Conservation (phyloP, 352 stramenopile genomes). For the Blastocystis sp. region DNA sequence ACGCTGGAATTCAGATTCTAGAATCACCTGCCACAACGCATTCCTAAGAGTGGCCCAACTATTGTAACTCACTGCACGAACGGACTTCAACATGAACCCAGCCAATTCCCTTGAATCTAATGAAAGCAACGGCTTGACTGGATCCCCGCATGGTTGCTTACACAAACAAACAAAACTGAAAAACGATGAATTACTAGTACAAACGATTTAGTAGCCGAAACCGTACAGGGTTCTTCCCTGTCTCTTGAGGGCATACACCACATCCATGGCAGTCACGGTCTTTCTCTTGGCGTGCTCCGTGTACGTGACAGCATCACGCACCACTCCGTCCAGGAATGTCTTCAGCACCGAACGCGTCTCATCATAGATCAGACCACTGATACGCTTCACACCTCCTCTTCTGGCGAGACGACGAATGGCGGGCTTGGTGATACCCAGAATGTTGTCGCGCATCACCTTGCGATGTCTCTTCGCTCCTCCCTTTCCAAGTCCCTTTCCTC, state of each 20-base stretch:
- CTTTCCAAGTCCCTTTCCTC: conserved; percentile 74
- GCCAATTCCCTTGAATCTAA: no score
- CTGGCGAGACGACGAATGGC: conserved; percentile 64
- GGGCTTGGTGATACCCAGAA: conserved; percentile 90
- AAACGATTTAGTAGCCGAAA: conserved; percentile 66
- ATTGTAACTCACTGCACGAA: no score
- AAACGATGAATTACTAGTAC: conserved; percentile 52
- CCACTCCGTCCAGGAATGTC: conserved; percentile 96
- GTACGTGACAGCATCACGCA: conserved; percentile 86
- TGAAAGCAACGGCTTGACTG: no score
- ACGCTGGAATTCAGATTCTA: no score
- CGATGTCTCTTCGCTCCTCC: conserved; percentile 86
- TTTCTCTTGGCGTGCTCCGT: conserved; percentile 86
- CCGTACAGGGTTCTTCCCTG: conserved; percentile 85
- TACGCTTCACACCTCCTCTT: conserved; percentile 63
- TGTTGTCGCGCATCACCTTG: conserved; percentile 91
- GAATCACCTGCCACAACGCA: no score
- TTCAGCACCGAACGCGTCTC: conserved; percentile 70
- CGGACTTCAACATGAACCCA: no score
- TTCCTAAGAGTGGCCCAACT: no score
- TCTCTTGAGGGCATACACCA: conserved; percentile 91
- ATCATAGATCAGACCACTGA: conserved; percentile 66
- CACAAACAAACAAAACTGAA: conserved; percentile 16
- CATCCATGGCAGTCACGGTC: conserved; percentile 92
- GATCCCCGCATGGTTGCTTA: no score